Evolutionary conservation across 2,329 filamentous ascomycete species (phyloP).

Genomic region (Aspergillus texensis): DNA sequence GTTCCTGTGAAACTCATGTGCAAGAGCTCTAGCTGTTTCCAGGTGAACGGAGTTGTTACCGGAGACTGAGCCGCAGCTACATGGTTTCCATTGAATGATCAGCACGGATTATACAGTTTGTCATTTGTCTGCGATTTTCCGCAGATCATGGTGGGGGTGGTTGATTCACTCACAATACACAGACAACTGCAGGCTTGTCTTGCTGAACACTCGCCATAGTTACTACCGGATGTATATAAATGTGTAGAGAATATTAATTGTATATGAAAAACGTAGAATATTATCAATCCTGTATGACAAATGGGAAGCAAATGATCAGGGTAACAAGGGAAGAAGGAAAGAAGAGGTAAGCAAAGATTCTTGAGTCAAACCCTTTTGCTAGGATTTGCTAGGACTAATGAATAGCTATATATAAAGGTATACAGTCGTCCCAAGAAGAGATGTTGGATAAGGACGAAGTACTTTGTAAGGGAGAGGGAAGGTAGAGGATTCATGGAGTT

Average conservation of each 20-base stretch:
- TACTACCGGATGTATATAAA: not conserved
- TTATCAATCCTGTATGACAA: not conserved
- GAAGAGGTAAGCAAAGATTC: not conserved
- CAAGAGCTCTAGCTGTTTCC: slow-evolving; percentile 76
- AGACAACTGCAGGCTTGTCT: slow-evolving; percentile 67
- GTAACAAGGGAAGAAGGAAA: not conserved
- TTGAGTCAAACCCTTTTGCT: no score
- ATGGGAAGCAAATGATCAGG: not conserved
- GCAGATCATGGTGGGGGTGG: not conserved
- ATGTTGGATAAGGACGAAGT: not conserved
- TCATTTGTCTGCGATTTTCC: not conserved
- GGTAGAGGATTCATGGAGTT: not conserved
- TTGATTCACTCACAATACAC: slow-evolving; percentile 71
- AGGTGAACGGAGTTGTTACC: slow-evolving; percentile 76
- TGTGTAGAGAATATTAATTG: not conserved
- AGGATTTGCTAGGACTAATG: not conserved
- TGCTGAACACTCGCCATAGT: slow-evolving; percentile 22
- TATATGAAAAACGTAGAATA: not conserved
- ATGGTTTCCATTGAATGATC: not conserved
- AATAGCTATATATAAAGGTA: not conserved
- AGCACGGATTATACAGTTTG: not conserved
- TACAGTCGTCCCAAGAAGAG: not conserved
- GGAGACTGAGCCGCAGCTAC: slow-evolving; percentile 75
- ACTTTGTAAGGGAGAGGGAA: not conserved
- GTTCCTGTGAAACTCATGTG: slow-evolving; percentile 70